Base-by-base conservation (phyloP, 805 yeast genomes). In the Candida golubevii region DNA sequence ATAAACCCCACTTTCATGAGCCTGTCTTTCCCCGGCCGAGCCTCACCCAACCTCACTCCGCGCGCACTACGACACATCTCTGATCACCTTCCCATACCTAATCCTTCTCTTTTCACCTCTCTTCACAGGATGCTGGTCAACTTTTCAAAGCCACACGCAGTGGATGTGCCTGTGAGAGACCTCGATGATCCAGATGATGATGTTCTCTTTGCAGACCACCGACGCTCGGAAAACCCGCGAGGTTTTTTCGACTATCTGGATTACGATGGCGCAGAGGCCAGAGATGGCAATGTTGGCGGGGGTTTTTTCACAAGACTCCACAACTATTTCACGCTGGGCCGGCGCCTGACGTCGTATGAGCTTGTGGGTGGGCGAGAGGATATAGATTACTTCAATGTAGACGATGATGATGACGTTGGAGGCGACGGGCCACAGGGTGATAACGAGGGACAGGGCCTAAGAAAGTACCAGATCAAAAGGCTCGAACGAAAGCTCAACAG, bases 141-240 rank as follows among this genome's bases (percentile, higher is more conserved):
- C 15, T 35, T 30, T 35, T 27, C 27, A 26, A 44, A 37, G 14
- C 58, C 58, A 1, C 77, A 74, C 50, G 61, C 57, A 1, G 75
- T 71, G 7, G 86, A 80, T 48, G 57, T 77, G 3, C 85, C 85
- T 0, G 67, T 80, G 5, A 75, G 81, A 0, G 72, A 80, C 53
- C 60, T 80, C 43, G 84, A 80, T 51, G 73, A 67, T 23, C 54
- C 55, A 4, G 73, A 61, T 12, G 75, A 69, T 42, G 71, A 67
- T 43, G 45, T 61, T 14, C 36, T 65, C 4, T 58, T 59, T 45
- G 46, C 47, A 7, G 59, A 63, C 23, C 57, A 38, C 18, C 38
- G 12, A 4, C 13, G 30, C 26, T 27, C 35, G 35, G 33, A 26
- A 14, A 15, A 12, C 18, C 40, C 23, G 47, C 33, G 32, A 6